A percentile compares a stretch with the other conserved stretches of the same genome.
Conservation (phyloP, 2,329 filamentous ascomycete genomes). For the Penicillium sp. region DNA sequence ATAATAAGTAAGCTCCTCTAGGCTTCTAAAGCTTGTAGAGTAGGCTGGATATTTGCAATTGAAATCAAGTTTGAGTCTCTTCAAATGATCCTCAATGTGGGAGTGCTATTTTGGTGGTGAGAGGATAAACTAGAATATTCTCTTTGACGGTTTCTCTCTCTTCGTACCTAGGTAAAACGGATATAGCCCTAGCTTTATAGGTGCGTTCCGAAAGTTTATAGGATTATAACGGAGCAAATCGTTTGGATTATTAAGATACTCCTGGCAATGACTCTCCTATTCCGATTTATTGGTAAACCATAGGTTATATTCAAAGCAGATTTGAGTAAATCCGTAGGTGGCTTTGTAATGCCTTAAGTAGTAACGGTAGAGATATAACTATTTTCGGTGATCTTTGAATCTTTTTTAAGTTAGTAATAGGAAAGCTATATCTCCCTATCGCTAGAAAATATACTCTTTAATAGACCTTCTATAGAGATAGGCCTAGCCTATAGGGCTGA, state of each 20-base stretch:
- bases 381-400: too few relatives aligned
- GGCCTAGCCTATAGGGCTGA: constrained; percentile 3
- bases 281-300: too few relatives aligned
- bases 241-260: background rate
- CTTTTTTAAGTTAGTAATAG: too few relatives aligned
- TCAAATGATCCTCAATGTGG: constrained; percentile 4
- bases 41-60: constrained; percentile 1
- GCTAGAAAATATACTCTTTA: constrained; percentile 2
- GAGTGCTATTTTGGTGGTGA: constrained; percentile 1
- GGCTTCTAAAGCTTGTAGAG: background rate
- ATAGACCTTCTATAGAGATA: constrained; percentile 11
- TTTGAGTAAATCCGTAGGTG: too few relatives aligned
- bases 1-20: constrained; percentile 5
- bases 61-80: constrained; percentile 2
- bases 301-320: too few relatives aligned
- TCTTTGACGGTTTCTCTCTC: background rate
- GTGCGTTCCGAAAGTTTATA: constrained; percentile 14
- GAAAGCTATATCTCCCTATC: too few relatives aligned
- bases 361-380: too few relatives aligned
- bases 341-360: too few relatives aligned
- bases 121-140: constrained; percentile 5
- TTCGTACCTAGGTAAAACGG: constrained; percentile 14
- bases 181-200: constrained; percentile 14
- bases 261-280: too few relatives aligned
- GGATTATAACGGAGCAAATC: constrained; percentile 16